Base-by-base conservation (phyloP, 768 basidiomycete species). In the Naganishia kalamii region DNA sequence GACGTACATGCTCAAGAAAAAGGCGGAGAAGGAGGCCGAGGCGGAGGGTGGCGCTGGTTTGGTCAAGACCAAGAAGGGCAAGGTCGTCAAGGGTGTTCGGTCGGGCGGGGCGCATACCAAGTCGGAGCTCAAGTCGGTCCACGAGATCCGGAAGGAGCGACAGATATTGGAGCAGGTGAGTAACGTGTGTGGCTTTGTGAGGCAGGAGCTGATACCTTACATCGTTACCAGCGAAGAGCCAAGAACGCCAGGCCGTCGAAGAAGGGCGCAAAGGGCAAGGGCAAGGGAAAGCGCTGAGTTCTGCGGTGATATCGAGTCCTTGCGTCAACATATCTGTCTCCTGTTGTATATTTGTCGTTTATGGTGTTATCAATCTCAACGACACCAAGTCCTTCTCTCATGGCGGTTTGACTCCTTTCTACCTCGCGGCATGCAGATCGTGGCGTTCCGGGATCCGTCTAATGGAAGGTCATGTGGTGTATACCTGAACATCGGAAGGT, bases 101-200 rank as follows among this genome's bases (percentile, higher is more conserved):
- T 15, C 54, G 5, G 54, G 54, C 19, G 40, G 35, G 4, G 54
- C 35, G 21, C 21, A 21, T 3, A 57, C 54, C n/a, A 92, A 86
- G 77, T 87, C 79, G 48, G 92, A 93, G 78, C 85, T 96, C 77
- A 92, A 89, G 80, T 87, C 85, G 0, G 86, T 84, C 29, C 89
- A 92, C 52, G 89, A 93, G 75, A 92, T 97, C 67, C 84, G 89
- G 68, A 92, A 87, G 74, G 80, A 82, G 33, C 83, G 92, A 67
- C 85, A 85, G 72, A 57, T 82, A 21, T 72, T 80, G 72, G 88
- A 90, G 70, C 85, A 83, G 65, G 70, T 71, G 35, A 62, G 70
- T 21, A 48, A 27, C 19, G 10, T 29, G 23, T 33, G 5, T 10
- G 43, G 13, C 41, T 6, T 44, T 32, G 2, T 25, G 54, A 44